Conservation (phyloP, 1,284 basidiomycete species). For the Sporisorium reilianum region DNA sequence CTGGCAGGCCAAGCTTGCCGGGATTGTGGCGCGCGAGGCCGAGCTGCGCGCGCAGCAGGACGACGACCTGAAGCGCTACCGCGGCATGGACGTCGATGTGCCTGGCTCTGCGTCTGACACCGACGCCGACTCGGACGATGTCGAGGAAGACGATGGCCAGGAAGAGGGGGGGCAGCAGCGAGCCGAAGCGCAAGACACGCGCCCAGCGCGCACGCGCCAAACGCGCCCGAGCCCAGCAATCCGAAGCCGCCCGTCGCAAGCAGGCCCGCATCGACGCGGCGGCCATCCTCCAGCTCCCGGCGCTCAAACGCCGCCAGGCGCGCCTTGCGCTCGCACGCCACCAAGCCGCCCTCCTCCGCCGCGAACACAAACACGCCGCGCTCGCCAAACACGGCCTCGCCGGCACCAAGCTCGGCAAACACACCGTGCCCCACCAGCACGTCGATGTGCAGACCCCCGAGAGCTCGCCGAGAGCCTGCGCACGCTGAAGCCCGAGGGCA, state of each 20-base stretch:
- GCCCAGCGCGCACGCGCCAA: conserved; percentile 52
- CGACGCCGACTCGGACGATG: conserved; percentile 11
- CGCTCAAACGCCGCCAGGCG: conserved; percentile 31
- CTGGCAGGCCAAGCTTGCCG: conserved; percentile 35
- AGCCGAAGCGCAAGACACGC: conserved; percentile 56
- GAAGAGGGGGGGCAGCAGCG: conserved; percentile 12
- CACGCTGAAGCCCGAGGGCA: conserved; percentile 90
- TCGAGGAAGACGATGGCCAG: background rate
- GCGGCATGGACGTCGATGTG: conserved; percentile 50
- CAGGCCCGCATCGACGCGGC: conserved; percentile 46
- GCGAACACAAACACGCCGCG: conserved; percentile 31
- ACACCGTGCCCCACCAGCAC: conserved; percentile 37
- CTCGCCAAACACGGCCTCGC: conserved; percentile 47
- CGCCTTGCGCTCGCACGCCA: conserved; percentile 28
- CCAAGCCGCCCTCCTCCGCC: conserved; percentile 36
- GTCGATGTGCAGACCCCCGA: conserved; percentile 88
- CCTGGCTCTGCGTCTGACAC: too few species aligned
- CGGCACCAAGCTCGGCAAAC: conserved; percentile 53
- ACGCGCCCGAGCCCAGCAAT: conserved; percentile 22
- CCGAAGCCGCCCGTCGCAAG: conserved; percentile 34
- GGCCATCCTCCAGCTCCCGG: conserved; percentile 47
- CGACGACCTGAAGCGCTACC: conserved; percentile 31
- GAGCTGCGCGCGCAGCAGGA: conserved; percentile 27
- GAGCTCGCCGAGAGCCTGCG: conserved; percentile 88
- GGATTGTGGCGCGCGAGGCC: conserved; percentile 38